These are phyloP conservation scores for Laetiporus sulphureus DNA, from an alignment of 1,284 basidiomycete genomes.

Conservation along the genomic window DNA sequence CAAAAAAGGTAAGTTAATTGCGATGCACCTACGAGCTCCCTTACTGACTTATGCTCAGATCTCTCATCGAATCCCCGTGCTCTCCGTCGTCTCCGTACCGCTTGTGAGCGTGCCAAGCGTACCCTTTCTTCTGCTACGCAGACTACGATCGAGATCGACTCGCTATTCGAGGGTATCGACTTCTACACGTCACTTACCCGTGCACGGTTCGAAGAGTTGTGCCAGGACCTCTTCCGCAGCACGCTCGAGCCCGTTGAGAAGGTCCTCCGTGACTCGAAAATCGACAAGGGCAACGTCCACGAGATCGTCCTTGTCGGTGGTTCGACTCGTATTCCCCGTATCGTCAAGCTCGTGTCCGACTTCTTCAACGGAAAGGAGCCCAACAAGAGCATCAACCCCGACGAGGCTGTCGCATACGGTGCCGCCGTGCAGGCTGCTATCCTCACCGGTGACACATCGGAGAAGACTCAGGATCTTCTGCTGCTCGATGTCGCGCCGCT, in stretches of 20 bases:
- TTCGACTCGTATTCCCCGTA: conserved; percentile 97
- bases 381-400: conserved; percentile 98
- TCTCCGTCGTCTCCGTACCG: conserved; percentile 88
- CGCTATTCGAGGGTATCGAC: conserved; percentile 96
- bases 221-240: conserved; percentile 94
- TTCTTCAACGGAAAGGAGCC: conserved; percentile 98
- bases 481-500: conserved; percentile 96
- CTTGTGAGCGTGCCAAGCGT: conserved; percentile 99
- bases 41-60: conserved; percentile 41
- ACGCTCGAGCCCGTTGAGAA: conserved; percentile 99
- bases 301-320: conserved; percentile 98
- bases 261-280: conserved; percentile 97
- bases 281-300: conserved; percentile 92
- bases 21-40: background rate
- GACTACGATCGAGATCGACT: conserved; percentile 99
- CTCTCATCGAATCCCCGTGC: conserved; percentile 94
- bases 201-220: conserved; percentile 98
- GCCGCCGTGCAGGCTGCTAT: conserved; percentile 99
- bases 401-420: conserved; percentile 99
- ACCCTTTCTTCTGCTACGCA: conserved; percentile 97
- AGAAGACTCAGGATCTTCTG: conserved; percentile 96
- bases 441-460: conserved; percentile 95
- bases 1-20: conserved; percentile 71
- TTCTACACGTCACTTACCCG: conserved; percentile 98
- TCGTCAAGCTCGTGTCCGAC: conserved; percentile 97